Percentiles rank a stretch among this genome's conserved stretches.
These are phyloP conservation scores for Candida hungchunana DNA, from an alignment of 805 yeast genomes.

Conservation along the genomic window DNA sequence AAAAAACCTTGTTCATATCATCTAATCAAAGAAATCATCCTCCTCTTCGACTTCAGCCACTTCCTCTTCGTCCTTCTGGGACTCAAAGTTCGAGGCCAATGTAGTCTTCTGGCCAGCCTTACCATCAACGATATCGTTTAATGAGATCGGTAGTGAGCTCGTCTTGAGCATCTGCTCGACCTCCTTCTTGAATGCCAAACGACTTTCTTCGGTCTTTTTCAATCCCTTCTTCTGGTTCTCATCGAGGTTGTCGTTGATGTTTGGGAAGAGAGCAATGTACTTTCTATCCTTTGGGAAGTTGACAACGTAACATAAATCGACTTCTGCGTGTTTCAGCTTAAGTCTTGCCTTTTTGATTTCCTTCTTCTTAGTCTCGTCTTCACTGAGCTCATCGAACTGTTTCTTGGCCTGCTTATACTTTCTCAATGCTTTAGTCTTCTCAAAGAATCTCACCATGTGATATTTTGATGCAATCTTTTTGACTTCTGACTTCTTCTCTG, in stretches of 20 bases:
- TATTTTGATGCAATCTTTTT: constrained; percentile 64
- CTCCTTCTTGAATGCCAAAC: constrained; percentile 46
- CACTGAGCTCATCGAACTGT: constrained; percentile 25
- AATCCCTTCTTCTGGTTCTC: constrained; percentile 32
- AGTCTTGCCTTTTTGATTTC: constrained; percentile 45
- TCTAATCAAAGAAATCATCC: constrained; percentile 27
- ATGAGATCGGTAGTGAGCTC: constrained; percentile 54
- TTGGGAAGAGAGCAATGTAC: constrained; percentile 75
- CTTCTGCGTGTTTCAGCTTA: constrained; percentile 49
- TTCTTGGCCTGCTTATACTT: constrained; percentile 49
- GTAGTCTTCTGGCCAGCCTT: constrained; percentile 22
- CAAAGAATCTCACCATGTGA: constrained; percentile 92
- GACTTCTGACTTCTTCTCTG: constrained; percentile 40
- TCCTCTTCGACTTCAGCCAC: constrained; percentile 26
- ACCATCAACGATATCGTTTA: constrained; percentile 39
- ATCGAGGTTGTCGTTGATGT: constrained; percentile 28
- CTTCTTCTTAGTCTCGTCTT: constrained; percentile 33
- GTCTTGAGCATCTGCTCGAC: constrained; percentile 49
- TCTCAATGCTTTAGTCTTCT: constrained; percentile 78
- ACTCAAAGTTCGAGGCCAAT: constrained; percentile 17
- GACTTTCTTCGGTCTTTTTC: constrained; percentile 38
- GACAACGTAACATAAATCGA: constrained; percentile 70
- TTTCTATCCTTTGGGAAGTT: constrained; percentile 77
- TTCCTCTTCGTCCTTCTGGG: constrained; percentile 12
- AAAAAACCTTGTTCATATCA: not conserved